Conservation (phyloP, 148 eudicot genomes). For the Chenopodium berlandieri region DNA sequence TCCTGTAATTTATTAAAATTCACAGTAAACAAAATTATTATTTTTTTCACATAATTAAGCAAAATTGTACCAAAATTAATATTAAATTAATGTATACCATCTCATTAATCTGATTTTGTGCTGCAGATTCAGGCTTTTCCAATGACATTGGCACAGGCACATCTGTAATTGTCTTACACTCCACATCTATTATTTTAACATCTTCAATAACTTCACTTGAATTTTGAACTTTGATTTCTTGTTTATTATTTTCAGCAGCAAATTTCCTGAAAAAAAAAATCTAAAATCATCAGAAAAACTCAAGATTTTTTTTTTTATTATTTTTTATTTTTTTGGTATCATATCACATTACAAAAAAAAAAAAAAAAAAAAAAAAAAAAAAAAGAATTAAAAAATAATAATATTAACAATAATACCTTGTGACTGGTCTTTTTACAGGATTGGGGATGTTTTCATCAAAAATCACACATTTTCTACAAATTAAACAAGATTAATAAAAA, state of each 20-base stretch:
- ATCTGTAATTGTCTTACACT: slow-evolving; percentile 26
- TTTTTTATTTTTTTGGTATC: background rate
- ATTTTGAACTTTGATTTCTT: slow-evolving; percentile 25
- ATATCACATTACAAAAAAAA: background rate
- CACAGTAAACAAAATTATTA: background rate
- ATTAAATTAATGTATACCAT: slow-evolving; percentile 29
- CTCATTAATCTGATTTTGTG: slow-evolving; percentile 30
- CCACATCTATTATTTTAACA: slow-evolving; percentile 35
- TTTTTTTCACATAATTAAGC: background rate
- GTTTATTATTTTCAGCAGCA: slow-evolving; percentile 39
- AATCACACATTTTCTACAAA: slow-evolving; percentile 36
- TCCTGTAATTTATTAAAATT: slow-evolving; percentile 26
- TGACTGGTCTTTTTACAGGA: slow-evolving; percentile 43
- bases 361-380: background rate
- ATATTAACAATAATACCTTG: slow-evolving; percentile 32
- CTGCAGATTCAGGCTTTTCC: slow-evolving; percentile 33
- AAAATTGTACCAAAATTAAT: background rate
- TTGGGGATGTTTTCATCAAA: slow-evolving; percentile 35
- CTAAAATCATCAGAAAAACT: too few relatives aligned
- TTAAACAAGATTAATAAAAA: background rate
- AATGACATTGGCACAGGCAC: slow-evolving; percentile 50
- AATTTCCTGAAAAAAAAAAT: slow-evolving; percentile 31
- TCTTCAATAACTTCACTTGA: slow-evolving; percentile 33
- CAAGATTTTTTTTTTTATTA: too few relatives aligned
- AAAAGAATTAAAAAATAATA: background rate